Conservation (phyloP, 352 stramenopile genomes). For the Phytophthora chlamydospora region DNA sequence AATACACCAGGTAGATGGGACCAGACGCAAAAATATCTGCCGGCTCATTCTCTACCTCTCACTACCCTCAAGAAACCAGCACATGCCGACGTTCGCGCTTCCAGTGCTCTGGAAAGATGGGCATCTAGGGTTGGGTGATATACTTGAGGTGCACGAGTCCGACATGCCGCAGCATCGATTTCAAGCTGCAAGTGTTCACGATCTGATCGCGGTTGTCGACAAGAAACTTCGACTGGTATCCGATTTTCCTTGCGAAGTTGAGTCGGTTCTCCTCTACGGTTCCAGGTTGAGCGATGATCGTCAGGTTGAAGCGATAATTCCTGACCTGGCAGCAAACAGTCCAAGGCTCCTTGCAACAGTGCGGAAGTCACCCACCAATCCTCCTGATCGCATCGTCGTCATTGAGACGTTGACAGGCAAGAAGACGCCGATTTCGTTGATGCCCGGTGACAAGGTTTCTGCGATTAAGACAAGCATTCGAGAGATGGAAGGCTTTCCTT, state of each 20-base stretch:
- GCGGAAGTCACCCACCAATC: slow-evolving; percentile 27
- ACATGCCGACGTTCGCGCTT: no score
- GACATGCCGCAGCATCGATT: background rate
- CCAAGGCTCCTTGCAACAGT: slow-evolving; percentile 17
- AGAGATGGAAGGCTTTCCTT: slow-evolving; percentile 69
- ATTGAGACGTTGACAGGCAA: slow-evolving; percentile 85
- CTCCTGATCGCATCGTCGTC: slow-evolving; percentile 32
- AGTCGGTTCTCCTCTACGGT: slow-evolving; percentile 12
- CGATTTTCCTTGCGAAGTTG: slow-evolving; percentile 1
- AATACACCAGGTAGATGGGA: no score
- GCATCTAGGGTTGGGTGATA: no score
- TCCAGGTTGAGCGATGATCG: background rate
- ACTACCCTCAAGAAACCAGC: no score
- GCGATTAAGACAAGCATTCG: slow-evolving; percentile 91
- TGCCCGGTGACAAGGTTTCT: slow-evolving; percentile 88
- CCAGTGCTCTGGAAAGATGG: no score
- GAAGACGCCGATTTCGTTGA: slow-evolving; percentile 84
- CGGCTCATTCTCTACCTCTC: no score
- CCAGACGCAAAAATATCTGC: no score
- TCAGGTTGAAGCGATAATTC: slow-evolving; percentile 11
- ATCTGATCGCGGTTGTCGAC: slow-evolving; percentile 12
- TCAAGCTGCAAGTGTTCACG: background rate
- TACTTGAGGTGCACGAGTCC: slow-evolving; percentile 1
- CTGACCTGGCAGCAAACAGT: background rate
- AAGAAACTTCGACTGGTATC: background rate